These are phyloP conservation scores for Tritrichomonas foetus DNA, from an alignment of 208 protist species.

Conservation along the genomic window DNA sequence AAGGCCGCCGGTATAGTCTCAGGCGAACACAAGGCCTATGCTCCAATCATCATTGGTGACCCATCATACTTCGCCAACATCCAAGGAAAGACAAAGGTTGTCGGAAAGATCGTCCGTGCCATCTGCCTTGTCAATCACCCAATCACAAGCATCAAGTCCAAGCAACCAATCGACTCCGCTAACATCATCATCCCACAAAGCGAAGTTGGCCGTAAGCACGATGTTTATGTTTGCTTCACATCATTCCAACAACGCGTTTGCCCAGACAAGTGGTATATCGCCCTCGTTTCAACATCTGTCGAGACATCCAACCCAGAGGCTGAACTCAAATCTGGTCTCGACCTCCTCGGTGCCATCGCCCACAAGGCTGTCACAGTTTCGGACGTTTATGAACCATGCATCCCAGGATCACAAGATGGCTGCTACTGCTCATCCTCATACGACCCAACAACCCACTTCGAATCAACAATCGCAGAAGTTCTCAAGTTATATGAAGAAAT, in stretches of 20 bases:
- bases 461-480: slow-evolving; percentile 88
- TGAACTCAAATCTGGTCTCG: slow-evolving; percentile 80
- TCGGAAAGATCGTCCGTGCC: slow-evolving; percentile 83
- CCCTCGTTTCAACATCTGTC: slow-evolving; percentile 88
- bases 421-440: slow-evolving; percentile 88
- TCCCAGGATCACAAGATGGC: slow-evolving; percentile 73
- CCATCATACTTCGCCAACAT: slow-evolving; percentile 95
- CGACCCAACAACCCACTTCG: slow-evolving; percentile 93
- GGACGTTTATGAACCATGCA: slow-evolving; percentile 66
- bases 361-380: not conserved
- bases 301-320: slow-evolving; percentile 83
- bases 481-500: slow-evolving; percentile 87
- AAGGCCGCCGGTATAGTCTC: slow-evolving; percentile 50
- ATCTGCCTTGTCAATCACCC: slow-evolving; percentile 70
- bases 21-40: slow-evolving; percentile 60
- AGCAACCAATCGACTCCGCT: slow-evolving; percentile 39
- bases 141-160: not conserved
- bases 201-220: slow-evolving; percentile 53
- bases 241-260: slow-evolving; percentile 83
- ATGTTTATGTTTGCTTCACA: slow-evolving; percentile 94
- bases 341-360: slow-evolving; percentile 70
- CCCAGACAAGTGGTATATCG: slow-evolving; percentile 88
- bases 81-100: slow-evolving; percentile 77
- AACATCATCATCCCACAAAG: slow-evolving; percentile 54
- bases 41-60: slow-evolving; percentile 87